Conservation (phyloP, 1,139 yeast genomes). For the Pichia cactophila region DNA sequence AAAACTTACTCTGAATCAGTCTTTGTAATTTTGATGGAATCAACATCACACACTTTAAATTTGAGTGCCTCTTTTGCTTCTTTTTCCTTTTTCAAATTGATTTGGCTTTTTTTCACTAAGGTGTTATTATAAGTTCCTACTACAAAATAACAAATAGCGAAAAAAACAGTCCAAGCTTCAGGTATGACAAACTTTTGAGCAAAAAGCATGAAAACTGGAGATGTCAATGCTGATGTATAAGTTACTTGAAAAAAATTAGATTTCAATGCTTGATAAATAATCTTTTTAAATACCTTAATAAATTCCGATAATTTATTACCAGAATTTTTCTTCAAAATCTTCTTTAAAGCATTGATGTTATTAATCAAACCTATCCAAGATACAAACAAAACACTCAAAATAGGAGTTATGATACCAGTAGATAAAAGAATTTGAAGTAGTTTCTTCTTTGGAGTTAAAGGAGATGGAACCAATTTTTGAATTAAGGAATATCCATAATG, state of each 20-base stretch:
- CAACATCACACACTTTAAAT: background rate
- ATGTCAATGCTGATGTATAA: slow-evolving; percentile 56
- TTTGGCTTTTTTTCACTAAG: slow-evolving; percentile 19
- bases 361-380: slow-evolving; percentile 45
- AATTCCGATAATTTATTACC: slow-evolving; percentile 19
- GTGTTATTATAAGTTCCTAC: slow-evolving; percentile 76
- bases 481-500: slow-evolving; percentile 51
- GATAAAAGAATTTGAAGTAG: slow-evolving; percentile 54
- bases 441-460: slow-evolving; percentile 35
- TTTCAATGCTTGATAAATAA: slow-evolving; percentile 33
- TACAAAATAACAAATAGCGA: slow-evolving; percentile 63
- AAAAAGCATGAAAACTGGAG: slow-evolving; percentile 52
- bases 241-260: slow-evolving; percentile 50
- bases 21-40: background rate
- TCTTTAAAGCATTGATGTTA: slow-evolving; percentile 9
- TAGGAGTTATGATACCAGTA: slow-evolving; percentile 57
- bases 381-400: slow-evolving; percentile 50
- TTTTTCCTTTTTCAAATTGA: background rate
- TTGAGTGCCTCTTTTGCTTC: background rate
- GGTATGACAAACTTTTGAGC: slow-evolving; percentile 75
- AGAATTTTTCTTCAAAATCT: slow-evolving; percentile 14
- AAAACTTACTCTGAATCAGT: background rate
- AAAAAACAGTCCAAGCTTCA: slow-evolving; percentile 79
- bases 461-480: slow-evolving; percentile 38
- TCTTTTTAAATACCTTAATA: background rate